Conservation (phyloP, 2,329 filamentous ascomycete species). For the Cladosporium halotolerans region DNA sequence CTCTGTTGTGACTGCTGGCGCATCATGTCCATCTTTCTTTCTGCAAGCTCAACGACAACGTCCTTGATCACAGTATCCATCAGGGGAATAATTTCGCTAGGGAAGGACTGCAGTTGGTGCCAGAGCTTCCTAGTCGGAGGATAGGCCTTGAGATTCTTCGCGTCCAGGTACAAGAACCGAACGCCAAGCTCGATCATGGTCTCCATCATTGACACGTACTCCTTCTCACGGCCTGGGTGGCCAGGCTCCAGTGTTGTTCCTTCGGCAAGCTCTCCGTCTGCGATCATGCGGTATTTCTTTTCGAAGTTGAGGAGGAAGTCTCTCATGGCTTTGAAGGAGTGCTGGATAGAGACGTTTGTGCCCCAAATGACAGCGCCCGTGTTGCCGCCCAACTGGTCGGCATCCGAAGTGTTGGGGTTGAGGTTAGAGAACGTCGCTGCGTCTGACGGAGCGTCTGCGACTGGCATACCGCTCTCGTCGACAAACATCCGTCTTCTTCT, state of each 20-base stretch:
- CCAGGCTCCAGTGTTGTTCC: conserved; percentile 59
- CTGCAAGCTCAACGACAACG: conserved; percentile 82
- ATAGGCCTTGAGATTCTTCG: conserved; percentile 84
- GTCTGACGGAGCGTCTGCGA: conserved; percentile 49
- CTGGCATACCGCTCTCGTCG: conserved; percentile 57
- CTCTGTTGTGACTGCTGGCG: conserved; percentile 29
- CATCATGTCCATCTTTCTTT: conserved; percentile 67
- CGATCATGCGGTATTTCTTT: conserved; percentile 87
- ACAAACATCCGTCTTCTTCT: conserved; percentile 57
- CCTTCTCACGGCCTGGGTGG: conserved; percentile 66
- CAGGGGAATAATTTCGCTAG: conserved; percentile 89
- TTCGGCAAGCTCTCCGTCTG: conserved; percentile 73
- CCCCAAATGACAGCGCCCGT: conserved; percentile 89
- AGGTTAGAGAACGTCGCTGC: conserved; percentile 59
- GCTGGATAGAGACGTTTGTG: conserved; percentile 89
- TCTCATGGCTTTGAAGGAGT: conserved; percentile 81
- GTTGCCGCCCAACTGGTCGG: conserved; percentile 74
- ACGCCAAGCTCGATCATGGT: conserved; percentile 86
- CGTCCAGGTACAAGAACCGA: conserved; percentile 78
- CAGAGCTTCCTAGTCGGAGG: conserved; percentile 88
- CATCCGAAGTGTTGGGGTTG: conserved; percentile 84
- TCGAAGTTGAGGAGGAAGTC: conserved; percentile 90
- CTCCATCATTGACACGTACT: conserved; percentile 79
- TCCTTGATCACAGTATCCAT: conserved; percentile 96
- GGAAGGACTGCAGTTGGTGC: conserved; percentile 91